Evolutionary conservation across 495 filamentous ascomycete genomes (phyloP), one percentile per base, ranked within the genome.

Genomic region (Jackrogersella multiformis): DNA sequence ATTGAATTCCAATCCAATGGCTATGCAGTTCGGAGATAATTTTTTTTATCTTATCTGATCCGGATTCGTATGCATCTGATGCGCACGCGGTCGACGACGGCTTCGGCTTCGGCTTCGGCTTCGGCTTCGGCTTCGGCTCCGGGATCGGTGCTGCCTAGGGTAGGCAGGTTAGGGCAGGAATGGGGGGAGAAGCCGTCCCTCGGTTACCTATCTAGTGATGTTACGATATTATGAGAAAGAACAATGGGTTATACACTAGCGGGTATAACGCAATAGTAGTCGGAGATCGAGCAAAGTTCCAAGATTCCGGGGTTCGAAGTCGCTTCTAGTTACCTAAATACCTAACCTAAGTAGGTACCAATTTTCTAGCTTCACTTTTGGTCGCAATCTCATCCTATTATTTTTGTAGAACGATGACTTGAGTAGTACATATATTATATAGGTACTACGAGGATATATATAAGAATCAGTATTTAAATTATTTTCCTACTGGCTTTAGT

Each of bases 41-140:
- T 30, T 1, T 32, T 32, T 16, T 3, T 13, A 49, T 49, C 45
- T 49, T 30, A 49, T 54, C 51, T 54, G 51, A 54, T 54, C 51
- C 51, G 51, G 32, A 13, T n/a, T 18, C n/a, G 34, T 34, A 45
- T 15, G 18, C 41, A 21, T 45, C 16, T 8, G n/a, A n/a, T n/a
- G n/a, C n/a, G n/a, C n/a, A n/a, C n/a, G n/a, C n/a, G n/a, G n/a
- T n/a, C n/a, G n/a, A n/a, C n/a, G n/a, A n/a, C n/a, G n/a, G n/a
- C n/a, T 10, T 54, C 16, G 41, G 7, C 21, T 12, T 16, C 4
- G 18, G 51, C 13, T n/a, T 54, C 51, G 51, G 51, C 51, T 10
- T 54, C 16, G 41, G 7, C 21, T 12, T 16, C 4, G 18, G 51
- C 13, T n/a, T 54, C 51, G 51, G 51, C 51, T 54, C 51, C 54